Evolutionary conservation across 2,329 filamentous ascomycete species (phyloP).

Genomic region (Lecanicillium sp.): DNA sequence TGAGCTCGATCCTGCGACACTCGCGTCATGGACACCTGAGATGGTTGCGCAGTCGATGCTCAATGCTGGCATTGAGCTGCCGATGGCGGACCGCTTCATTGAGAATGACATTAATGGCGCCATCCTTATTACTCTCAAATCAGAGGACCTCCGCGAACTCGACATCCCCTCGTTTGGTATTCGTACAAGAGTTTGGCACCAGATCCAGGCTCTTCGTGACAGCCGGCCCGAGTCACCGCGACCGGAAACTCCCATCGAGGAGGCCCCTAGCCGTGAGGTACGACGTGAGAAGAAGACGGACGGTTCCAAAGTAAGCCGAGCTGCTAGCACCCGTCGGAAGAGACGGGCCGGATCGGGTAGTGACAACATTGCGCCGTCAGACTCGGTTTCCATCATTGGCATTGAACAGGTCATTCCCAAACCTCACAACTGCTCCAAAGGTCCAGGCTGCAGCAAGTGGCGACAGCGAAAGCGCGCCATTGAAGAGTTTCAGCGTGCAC

Average conservation of each 20-base stretch:
- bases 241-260: constrained; percentile 53
- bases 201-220: constrained; percentile 62
- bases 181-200: constrained; percentile 69
- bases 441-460: constrained; percentile 77
- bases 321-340: constrained; percentile 30
- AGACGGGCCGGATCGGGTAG: constrained; percentile 36
- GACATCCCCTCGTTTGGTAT: constrained; percentile 77
- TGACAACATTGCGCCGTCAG: constrained; percentile 66
- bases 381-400: constrained; percentile 84
- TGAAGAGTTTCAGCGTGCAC: constrained; percentile 64
- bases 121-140: constrained; percentile 83
- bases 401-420: constrained; percentile 86
- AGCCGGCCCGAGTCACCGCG: constrained; percentile 41
- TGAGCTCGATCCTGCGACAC: constrained; percentile 48
- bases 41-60: constrained; percentile 84
- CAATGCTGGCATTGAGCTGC: constrained; percentile 68
- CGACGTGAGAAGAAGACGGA: constrained; percentile 36
- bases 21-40: constrained; percentile 62
- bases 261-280: constrained; percentile 43
- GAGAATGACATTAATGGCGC: constrained; percentile 87
- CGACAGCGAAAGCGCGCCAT: constrained; percentile 72
- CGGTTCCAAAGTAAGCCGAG: constrained; percentile 23
- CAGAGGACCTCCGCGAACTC: constrained; percentile 77
- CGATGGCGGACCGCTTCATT: constrained; percentile 74
- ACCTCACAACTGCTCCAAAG: constrained; percentile 76